These are phyloP conservation scores for Shiraia bambusicola DNA, from an alignment of 2,329 filamentous ascomycete genomes.

Conservation along the genomic window DNA sequence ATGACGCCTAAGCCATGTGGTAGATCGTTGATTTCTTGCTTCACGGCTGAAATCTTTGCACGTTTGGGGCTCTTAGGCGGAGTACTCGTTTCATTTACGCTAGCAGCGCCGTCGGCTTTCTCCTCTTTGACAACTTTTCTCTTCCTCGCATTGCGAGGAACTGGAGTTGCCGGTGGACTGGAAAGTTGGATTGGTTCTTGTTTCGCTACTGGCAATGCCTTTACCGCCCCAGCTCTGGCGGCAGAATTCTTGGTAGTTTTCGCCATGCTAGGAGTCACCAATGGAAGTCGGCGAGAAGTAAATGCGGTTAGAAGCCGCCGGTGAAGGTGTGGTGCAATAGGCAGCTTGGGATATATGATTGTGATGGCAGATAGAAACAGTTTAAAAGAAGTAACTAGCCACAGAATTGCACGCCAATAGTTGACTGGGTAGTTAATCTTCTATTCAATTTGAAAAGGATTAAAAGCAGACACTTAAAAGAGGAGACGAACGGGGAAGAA, in stretches of 20 bases:
- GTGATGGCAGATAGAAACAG: no score
- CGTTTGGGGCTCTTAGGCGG: constrained; percentile 42
- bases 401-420: no score
- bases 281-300: constrained; percentile 1
- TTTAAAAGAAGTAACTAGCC: no score
- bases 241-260: constrained; percentile 36
- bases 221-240: constrained; percentile 15
- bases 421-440: no score
- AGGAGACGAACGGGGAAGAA: constrained; percentile 2
- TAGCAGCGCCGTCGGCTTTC: constrained; percentile 4
- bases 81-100: constrained; percentile 3
- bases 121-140: constrained; percentile 30
- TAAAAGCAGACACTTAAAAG: not conserved
- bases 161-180: constrained; percentile 47
- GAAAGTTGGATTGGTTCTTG: constrained; percentile 44
- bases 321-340: constrained; percentile 5
- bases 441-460: not conserved
- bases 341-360: constrained; percentile 12
- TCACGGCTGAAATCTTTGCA: constrained; percentile 36
- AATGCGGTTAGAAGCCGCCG: constrained; percentile 4
- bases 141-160: constrained; percentile 26
- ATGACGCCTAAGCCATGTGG: constrained; percentile 58
- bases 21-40: constrained; percentile 50
- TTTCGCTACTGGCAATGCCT: constrained; percentile 8
- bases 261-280: constrained; percentile 25